Evolutionary conservation across 345 rosid genomes (phyloP), one percentile per base, ranked within the genome.

Genomic region (Camelina hispida): DNA sequence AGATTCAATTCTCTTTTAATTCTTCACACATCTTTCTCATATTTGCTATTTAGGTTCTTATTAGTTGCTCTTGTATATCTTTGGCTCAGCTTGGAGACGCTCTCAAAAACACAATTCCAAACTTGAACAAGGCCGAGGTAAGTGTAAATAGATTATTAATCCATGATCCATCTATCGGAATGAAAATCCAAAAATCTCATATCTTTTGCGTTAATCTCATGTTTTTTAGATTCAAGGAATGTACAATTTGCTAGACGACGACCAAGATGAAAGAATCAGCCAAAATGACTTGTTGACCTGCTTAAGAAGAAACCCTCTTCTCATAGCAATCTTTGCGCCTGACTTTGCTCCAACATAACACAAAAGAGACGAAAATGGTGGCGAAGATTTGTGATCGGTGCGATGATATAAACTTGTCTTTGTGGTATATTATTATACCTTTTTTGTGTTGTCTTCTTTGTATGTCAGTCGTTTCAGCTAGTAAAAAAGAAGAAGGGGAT

Each of bases 291-390:
- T 90, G 53, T n/a, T 83, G 32, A 76, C 77, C 66, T 83, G 87
- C 80, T 83, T 95, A 32, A 82, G 87, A 75, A 82, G 66, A 84
- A 88, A 92, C 63, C 98, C 97, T 18, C 69, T 95, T 65, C 75
- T 92, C 71, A 75, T 95, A 79, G 85, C 91, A 0, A 68, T 92
- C 6, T 89, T 95, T 71, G 79, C 86, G 7, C 81, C 78, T 52
- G 60, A 62, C 69, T 18, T 61, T 83, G 68, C 69, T 60, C 69
- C 81, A 65, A 4, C 74, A 63, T 9, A 75, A 77, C 51, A 64
- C 73, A 2, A 42, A 68, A 43, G 14, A 56, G 7, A 62, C 64
- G 35, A 8, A 28, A 81, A 71, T 47, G 71, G 58, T 16, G 74
- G 72, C 18, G 32, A 71, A 75, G 66, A 42, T 42, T 12, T 52